Conservation (phyloP, 768 basidiomycete species). For the Auricularia heimuer region DNA sequence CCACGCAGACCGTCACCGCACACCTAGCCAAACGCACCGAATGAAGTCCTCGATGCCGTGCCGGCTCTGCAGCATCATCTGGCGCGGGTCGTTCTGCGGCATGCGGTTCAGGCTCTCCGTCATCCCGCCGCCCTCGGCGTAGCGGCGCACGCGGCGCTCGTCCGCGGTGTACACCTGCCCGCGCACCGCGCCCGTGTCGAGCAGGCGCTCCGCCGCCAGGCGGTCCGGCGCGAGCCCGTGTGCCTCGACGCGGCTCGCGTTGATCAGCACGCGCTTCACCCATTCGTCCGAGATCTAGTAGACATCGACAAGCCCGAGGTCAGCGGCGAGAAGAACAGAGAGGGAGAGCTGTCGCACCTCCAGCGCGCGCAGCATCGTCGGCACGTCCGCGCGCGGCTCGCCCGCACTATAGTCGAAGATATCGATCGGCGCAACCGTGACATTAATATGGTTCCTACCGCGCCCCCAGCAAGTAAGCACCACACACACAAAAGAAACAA, state of each 20-base stretch:
- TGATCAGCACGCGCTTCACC: slow-evolving; percentile 75
- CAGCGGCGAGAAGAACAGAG: not conserved
- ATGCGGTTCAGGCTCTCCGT: slow-evolving; percentile 32
- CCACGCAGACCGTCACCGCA: not conserved
- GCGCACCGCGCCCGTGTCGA: slow-evolving; percentile 24
- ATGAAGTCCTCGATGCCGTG: slow-evolving; percentile 11
- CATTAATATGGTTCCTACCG: slow-evolving; percentile 34
- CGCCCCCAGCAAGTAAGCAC: too few relatives aligned
- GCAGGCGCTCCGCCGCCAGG: slow-evolving; percentile 46
- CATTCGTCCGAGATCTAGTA: slow-evolving; percentile 69
- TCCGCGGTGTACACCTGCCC: slow-evolving; percentile 58
- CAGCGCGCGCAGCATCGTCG: slow-evolving; percentile 75
- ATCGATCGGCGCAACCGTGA: slow-evolving; percentile 62
- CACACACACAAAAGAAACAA: too few relatives aligned
- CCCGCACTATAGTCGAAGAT: slow-evolving; percentile 72
- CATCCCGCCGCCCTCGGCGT: slow-evolving; percentile 61
- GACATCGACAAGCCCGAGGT: slow-evolving; percentile 6
- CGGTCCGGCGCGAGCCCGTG: slow-evolving; percentile 57
- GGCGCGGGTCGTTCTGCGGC: slow-evolving; percentile 21
- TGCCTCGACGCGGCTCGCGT: slow-evolving; percentile 60
- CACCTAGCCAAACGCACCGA: not conserved
- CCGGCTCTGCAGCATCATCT: slow-evolving; percentile 17
- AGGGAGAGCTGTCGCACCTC: slow-evolving; percentile 40
- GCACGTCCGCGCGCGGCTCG: slow-evolving; percentile 50
- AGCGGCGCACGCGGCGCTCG: slow-evolving; percentile 52